Percentiles rank a stretch among this genome's conserved stretches.
These are phyloP conservation scores for Breynia disticha DNA, from an alignment of 441 rosid genomes.

Conservation along the genomic window DNA sequence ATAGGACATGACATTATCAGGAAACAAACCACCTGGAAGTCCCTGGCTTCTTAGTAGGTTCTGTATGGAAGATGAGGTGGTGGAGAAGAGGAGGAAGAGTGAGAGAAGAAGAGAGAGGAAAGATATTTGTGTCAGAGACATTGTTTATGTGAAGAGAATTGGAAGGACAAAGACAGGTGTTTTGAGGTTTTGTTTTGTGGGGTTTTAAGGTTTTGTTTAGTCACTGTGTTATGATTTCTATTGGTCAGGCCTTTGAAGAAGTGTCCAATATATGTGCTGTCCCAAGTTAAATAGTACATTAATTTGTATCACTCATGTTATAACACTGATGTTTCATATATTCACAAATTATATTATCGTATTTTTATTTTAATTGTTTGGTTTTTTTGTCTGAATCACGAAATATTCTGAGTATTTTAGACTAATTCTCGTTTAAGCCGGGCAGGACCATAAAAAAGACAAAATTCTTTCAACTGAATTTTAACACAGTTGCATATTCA, in stretches of 20 bases:
- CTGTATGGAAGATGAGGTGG: slow-evolving; percentile 32
- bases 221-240: slow-evolving; percentile 4
- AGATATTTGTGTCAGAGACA: slow-evolving; percentile 28
- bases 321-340: too few species aligned
- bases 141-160: slow-evolving; percentile 11
- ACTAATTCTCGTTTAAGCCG: too few species aligned
- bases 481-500: too few species aligned
- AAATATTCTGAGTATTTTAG: too few species aligned
- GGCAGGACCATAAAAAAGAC: too few species aligned
- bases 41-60: slow-evolving; percentile 66
- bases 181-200: slow-evolving; percentile 6
- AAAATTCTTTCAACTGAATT: too few species aligned
- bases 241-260: slow-evolving; percentile 3
- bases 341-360: too few species aligned
- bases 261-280: slow-evolving; percentile 21
- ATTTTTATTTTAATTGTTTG: too few species aligned
- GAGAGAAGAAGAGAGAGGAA: slow-evolving; percentile 20
- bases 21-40: slow-evolving; percentile 79
- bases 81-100: slow-evolving; percentile 15
- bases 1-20: slow-evolving; percentile 52
- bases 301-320: neutral
- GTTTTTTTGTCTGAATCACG: too few species aligned
- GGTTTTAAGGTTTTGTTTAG: slow-evolving; percentile 10
- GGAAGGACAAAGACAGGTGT: slow-evolving; percentile 8
- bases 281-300: slow-evolving; percentile 1